phyloP scores from a whole-genome alignment of 495 filamentous ascomycete species.

The Peziza echinospora region DNA sequence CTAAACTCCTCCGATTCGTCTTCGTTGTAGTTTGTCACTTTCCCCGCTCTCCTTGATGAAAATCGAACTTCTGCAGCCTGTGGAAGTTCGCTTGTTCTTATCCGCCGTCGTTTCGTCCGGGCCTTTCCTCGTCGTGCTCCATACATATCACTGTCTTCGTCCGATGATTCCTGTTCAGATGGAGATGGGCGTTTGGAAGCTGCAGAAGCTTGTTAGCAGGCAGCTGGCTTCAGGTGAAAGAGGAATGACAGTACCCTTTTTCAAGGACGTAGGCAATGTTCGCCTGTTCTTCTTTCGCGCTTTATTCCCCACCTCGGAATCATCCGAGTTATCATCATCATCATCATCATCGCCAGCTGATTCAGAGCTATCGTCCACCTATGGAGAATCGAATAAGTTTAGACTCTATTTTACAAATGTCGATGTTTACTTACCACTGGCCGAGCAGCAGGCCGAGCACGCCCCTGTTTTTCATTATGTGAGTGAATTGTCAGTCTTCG shows the following conservation, averaged over 20 bases:
- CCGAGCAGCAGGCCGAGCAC: slow-evolving; percentile 30
- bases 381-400: slow-evolving; percentile 7
- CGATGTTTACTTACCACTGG: slow-evolving; percentile 25
- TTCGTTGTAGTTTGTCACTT: slow-evolving; percentile 72
- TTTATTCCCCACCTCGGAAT: slow-evolving; percentile 43
- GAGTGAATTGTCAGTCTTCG: neutral
- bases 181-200: slow-evolving; percentile 44
- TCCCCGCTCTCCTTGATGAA: slow-evolving; percentile 68
- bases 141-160: slow-evolving; percentile 23
- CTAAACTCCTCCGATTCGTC: slow-evolving; percentile 65
- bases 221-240: slow-evolving; percentile 24
- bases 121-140: slow-evolving; percentile 42
- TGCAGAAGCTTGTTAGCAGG: slow-evolving; percentile 17
- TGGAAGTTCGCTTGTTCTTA: slow-evolving; percentile 35
- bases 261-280: slow-evolving; percentile 20
- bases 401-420: slow-evolving; percentile 5
- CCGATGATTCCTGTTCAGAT: slow-evolving; percentile 34
- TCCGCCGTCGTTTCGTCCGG: slow-evolving; percentile 35
- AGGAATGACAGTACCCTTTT: slow-evolving; percentile 29
- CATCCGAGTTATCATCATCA: slow-evolving; percentile 46
- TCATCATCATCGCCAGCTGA: slow-evolving; percentile 32
- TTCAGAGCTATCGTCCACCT: neutral
- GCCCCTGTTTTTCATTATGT: slow-evolving; percentile 22
- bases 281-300: slow-evolving; percentile 27
- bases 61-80: slow-evolving; percentile 59